Evolutionary conservation across 805 yeast species (phyloP).

Genomic region (Ogataea sp.): DNA sequence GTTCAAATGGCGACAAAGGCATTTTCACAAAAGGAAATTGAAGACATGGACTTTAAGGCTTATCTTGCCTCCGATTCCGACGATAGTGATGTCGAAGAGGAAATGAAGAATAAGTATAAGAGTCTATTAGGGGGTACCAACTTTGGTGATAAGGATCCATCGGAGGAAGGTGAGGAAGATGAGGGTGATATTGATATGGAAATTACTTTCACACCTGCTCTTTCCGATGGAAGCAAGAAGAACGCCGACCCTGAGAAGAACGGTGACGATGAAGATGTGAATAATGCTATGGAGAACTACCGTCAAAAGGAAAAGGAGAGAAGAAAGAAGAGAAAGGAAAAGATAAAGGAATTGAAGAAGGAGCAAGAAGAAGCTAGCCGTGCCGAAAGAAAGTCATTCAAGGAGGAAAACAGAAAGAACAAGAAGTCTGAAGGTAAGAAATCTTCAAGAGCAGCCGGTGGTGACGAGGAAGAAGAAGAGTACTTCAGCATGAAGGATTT

Average conservation of each 20-base stretch:
- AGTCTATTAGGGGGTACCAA: slow-evolving; percentile 33
- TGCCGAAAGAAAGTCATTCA: slow-evolving; percentile 23
- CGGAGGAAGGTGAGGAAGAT: slow-evolving; percentile 19
- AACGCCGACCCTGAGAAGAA: slow-evolving; percentile 26
- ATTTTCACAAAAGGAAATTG: slow-evolving; percentile 81
- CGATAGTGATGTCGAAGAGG: slow-evolving; percentile 38
- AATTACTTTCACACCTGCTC: slow-evolving; percentile 88
- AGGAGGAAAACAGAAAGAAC: slow-evolving; percentile 20
- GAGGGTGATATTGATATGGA: slow-evolving; percentile 75
- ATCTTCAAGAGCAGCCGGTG: slow-evolving; percentile 64
- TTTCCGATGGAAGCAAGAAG: slow-evolving; percentile 36
- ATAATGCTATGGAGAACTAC: slow-evolving; percentile 70
- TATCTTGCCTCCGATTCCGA: slow-evolving; percentile 79
- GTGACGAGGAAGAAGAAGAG: slow-evolving; percentile 38
- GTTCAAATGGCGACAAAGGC: slow-evolving; percentile 66
- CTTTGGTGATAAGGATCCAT: slow-evolving; percentile 10
- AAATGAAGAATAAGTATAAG: slow-evolving; percentile 51
- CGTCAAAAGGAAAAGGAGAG: slow-evolving; percentile 90
- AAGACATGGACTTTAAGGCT: slow-evolving; percentile 87
- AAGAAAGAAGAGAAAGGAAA: slow-evolving; percentile 74
- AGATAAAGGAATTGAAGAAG: slow-evolving; percentile 52
- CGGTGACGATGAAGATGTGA: slow-evolving; percentile 62
- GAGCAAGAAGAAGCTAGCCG: slow-evolving; percentile 44
- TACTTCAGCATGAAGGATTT: slow-evolving; percentile 80
- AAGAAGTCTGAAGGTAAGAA: slow-evolving; percentile 27